Base-by-base conservation (phyloP, 2,329 filamentous ascomycete species). In the Pochonia chlamydosporia region DNA sequence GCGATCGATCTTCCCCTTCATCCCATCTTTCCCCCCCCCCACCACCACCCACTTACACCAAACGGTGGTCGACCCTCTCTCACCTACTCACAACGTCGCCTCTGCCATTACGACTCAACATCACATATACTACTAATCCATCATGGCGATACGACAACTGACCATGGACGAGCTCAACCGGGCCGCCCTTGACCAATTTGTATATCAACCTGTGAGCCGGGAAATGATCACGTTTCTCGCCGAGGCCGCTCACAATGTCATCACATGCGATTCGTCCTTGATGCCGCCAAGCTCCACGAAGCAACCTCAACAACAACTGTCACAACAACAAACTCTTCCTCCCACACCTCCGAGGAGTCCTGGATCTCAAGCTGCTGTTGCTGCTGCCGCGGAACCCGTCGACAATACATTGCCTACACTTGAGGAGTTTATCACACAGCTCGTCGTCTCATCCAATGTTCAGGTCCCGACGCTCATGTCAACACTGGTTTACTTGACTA, bases 401-500 rank as follows among this genome's bases (percentile, higher is more conserved):
- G 74, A 79, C 56, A 71, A 68, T 51, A 64, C 70, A 47, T 75
- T 99, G 26, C 93, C 93, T 3, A 84, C 87, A 0, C 74, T 97
- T 30, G 89, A 96, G 67, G 80, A 84, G 49, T 99, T 97, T 76
- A 97, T 99, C 71, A 85, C 82, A 43, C 89, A 90, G 54, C 79
- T 99, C 25, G 91, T 97, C 52, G 82, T 89, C 62, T 86, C 87
- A 51, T 97, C 92, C 55, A 95, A 96, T 66, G 93, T 97, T 25
- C 92, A 97, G 75, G 91, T 96, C 45, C 89, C 93, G 11, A 99
- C 93, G 7, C 79, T 99, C 56, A 97, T 99, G 93, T 92, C 89
- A 30, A 91, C 91, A 7, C 79, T 99, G 35, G 90, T 97, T 65
- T 99, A 96, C 76, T 84, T 99, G 48, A 82, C 80, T 62, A 82